Percentiles rank a stretch among this genome's conserved stretches.
These are phyloP conservation scores for Oryza meridionalis DNA, from an alignment of 176 grass and related monocot genomes.

Conservation along the genomic window DNA sequence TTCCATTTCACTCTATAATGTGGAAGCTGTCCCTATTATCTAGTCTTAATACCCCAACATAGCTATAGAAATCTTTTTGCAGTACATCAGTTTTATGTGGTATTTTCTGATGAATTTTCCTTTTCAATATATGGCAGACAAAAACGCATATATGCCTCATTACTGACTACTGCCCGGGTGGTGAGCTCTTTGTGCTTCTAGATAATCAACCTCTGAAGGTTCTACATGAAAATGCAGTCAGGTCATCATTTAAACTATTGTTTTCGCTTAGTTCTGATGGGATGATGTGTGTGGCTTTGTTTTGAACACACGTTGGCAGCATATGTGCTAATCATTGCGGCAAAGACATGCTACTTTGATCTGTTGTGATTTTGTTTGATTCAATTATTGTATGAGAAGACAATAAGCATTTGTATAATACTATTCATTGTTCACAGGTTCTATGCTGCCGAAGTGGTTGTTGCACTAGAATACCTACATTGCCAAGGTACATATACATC, in stretches of 20 bases:
- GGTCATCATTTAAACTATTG: conserved; percentile 52
- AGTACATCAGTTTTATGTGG: neutral
- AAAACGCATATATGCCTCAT: conserved; percentile 93
- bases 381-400: neutral
- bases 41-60: conserved; percentile 14
- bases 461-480: conserved; percentile 92
- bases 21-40: neutral
- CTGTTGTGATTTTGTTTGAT: neutral
- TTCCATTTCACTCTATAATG: neutral
- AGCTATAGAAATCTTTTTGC: neutral
- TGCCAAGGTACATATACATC: conserved; percentile 70
- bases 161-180: conserved; percentile 82
- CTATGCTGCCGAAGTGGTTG: conserved; percentile 88
- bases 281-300: neutral
- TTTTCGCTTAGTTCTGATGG: neutral
- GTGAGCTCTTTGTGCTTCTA: conserved; percentile 87
- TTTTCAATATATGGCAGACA: conserved; percentile 59
- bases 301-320: neutral
- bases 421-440: conserved; percentile 59
- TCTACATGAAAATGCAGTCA: conserved; percentile 84
- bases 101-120: conserved; percentile 21
- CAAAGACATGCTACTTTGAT: neutral
- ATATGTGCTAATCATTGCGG: neutral
- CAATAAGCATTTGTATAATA: neutral
- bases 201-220: conserved; percentile 87